Percentiles rank a stretch among this genome's conserved stretches.
These are phyloP conservation scores for Pleurotus tuber-regium DNA, from an alignment of 768 basidiomycete species.

Conservation along the genomic window DNA sequence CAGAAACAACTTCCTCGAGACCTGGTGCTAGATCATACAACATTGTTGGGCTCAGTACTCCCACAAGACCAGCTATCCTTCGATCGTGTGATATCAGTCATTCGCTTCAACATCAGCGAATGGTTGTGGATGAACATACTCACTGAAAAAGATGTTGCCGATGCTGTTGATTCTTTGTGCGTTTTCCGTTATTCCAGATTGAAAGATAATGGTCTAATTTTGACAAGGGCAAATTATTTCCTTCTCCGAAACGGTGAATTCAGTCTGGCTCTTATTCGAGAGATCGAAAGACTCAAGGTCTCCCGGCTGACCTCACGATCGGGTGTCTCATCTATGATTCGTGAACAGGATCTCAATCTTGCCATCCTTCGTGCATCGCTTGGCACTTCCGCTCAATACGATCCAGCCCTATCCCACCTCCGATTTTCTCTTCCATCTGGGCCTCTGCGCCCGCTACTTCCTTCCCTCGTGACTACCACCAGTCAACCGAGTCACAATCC, in stretches of 20 bases:
- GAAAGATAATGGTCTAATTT: conserved; percentile 11
- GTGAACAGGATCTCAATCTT: conserved; percentile 87
- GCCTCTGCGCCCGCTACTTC: conserved; percentile 77
- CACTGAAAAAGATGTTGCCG: conserved; percentile 78
- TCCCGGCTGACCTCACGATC: conserved; percentile 70
- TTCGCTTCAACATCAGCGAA: conserved; percentile 82
- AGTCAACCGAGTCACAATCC: conserved; percentile 36
- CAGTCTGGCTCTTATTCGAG: conserved; percentile 76
- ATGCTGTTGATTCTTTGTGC: conserved; percentile 82
- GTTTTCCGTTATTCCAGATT: conserved; percentile 23
- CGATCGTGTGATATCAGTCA: conserved; percentile 69
- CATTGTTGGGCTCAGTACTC: conserved; percentile 60
- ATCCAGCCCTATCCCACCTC: conserved; percentile 69
- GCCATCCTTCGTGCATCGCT: conserved; percentile 85
- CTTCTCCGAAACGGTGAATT: conserved; percentile 88
- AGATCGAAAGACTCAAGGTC: conserved; percentile 81
- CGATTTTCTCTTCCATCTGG: conserved; percentile 79
- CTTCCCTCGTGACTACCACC: conserved; percentile 50
- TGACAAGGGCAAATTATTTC: conserved; percentile 77
- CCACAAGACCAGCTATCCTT: conserved; percentile 78
- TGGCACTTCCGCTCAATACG: conserved; percentile 86
- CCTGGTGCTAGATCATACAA: conserved; percentile 64
- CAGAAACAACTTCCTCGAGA: conserved; percentile 72
- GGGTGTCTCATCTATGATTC: conserved; percentile 71
- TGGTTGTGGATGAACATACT: conserved; percentile 93